These are phyloP conservation scores for Kentomonas sorsogonicus DNA, from an alignment of 208 protist species.

Conservation along the genomic window DNA sequence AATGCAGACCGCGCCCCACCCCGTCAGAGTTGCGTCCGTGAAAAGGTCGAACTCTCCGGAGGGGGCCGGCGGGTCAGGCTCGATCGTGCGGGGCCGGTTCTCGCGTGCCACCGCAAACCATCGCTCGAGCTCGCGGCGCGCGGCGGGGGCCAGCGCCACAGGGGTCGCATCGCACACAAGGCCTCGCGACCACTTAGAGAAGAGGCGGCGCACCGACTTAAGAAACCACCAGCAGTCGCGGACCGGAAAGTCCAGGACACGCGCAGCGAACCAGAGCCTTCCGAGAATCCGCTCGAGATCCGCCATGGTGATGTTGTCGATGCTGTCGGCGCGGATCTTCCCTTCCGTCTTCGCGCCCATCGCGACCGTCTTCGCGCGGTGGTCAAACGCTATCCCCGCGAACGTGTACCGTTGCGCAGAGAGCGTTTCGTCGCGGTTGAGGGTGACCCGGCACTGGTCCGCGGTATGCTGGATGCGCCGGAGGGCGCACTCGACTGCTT, in stretches of 20 bases:
- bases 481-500: slow-evolving; percentile 6
- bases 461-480: slow-evolving; percentile 2
- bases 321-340: slow-evolving; percentile 2
- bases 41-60: slow-evolving; percentile 8
- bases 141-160: slow-evolving; percentile 3
- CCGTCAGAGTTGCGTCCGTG: slow-evolving; percentile 11
- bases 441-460: neutral
- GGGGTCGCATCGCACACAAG: neutral
- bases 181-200: slow-evolving; percentile 5
- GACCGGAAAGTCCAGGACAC: neutral
- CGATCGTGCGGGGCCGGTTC: slow-evolving; percentile 6
- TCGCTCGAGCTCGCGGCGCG: neutral
- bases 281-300: slow-evolving; percentile 14
- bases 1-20: slow-evolving; percentile 17
- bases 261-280: slow-evolving; percentile 15
- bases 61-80: neutral
- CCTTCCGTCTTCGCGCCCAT: neutral
- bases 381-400: slow-evolving; percentile 6
- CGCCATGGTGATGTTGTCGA: neutral
- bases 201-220: slow-evolving; percentile 3
- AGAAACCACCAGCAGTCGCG: slow-evolving; percentile 15
- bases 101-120: slow-evolving; percentile 1
- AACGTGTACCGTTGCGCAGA: slow-evolving; percentile 10
- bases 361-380: neutral
- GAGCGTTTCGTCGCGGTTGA: slow-evolving; percentile 10